A percentile compares a stretch with the other conserved stretches of the same genome.
phyloP scores from a whole-genome alignment of 306 rosid genomes.

The Fagus sylvatica region DNA sequence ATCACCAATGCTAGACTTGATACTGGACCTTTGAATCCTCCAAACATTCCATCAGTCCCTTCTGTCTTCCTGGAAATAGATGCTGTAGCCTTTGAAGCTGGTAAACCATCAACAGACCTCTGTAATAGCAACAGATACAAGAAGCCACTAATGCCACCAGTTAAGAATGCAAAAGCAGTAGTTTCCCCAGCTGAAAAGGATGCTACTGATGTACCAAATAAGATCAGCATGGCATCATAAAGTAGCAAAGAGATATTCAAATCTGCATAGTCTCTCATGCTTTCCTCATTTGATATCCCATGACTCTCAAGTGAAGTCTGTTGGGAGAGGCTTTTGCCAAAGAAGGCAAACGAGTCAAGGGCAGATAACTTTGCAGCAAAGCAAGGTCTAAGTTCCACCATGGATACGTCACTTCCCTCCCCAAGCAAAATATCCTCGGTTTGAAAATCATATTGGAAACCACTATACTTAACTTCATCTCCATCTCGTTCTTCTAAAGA shows the following conservation, averaged over 20 bases:
- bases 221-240: conserved; percentile 68
- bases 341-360: conserved; percentile 41
- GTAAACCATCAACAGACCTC: conserved; percentile 83
- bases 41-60: conserved; percentile 30
- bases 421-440: conserved; percentile 69
- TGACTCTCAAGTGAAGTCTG: conserved; percentile 17
- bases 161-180: conserved; percentile 60
- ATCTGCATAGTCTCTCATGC: conserved; percentile 76
- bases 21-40: conserved; percentile 55
- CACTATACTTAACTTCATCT: conserved; percentile 22
- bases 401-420: conserved; percentile 61
- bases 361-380: conserved; percentile 47
- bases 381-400: conserved; percentile 76
- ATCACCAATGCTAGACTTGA: conserved; percentile 55
- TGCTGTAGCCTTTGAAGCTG: conserved; percentile 59
- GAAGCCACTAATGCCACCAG: conserved; percentile 80
- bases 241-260: conserved; percentile 80
- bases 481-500: conserved; percentile 37
- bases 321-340: conserved; percentile 37
- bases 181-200: conserved; percentile 56
- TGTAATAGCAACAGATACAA: conserved; percentile 80
- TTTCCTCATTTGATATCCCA: conserved; percentile 56
- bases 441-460: conserved; percentile 57
- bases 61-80: conserved; percentile 25
- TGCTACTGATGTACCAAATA: conserved; percentile 56